These are phyloP conservation scores for Heritiera fomes DNA, from an alignment of 345 rosid genomes.

Conservation along the genomic window DNA sequence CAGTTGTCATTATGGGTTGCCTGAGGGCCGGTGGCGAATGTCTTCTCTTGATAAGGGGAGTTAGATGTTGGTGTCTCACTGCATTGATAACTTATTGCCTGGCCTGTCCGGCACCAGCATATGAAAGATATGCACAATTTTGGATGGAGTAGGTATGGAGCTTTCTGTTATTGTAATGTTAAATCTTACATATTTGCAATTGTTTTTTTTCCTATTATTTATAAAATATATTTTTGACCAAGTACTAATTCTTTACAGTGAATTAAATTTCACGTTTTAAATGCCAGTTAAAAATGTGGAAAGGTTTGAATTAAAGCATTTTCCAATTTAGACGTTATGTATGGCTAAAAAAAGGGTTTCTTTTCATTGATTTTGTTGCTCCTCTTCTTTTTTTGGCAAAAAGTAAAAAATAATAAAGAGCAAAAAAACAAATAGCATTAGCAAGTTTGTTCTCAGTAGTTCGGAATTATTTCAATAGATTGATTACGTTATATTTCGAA, in stretches of 20 bases:
- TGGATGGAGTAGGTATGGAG: neutral
- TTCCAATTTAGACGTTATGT: neutral
- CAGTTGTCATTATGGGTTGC: neutral
- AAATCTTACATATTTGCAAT: neutral
- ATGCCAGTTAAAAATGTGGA: neutral
- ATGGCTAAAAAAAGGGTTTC: neutral
- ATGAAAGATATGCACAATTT: neutral
- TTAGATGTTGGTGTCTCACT: neutral
- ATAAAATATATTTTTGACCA: neutral
- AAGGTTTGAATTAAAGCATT: neutral
- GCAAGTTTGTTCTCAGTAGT: too few relatives aligned
- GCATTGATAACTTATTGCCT: neutral
- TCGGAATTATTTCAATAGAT: too few relatives aligned
- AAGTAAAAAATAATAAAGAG: too few relatives aligned
- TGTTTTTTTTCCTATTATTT: neutral
- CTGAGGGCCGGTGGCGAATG: neutral
- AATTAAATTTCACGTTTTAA: neutral
- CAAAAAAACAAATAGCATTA: too few relatives aligned
- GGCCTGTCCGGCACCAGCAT: neutral
- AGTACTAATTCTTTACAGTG: neutral
- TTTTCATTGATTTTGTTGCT: too few relatives aligned
- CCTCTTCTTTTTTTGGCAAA: too few relatives aligned
- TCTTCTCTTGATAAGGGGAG: neutral
- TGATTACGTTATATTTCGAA: too few relatives aligned
- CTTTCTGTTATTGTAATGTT: neutral